Conservation (phyloP, 164 flowering plant genomes). For the Aristolochia fimbriata region DNA sequence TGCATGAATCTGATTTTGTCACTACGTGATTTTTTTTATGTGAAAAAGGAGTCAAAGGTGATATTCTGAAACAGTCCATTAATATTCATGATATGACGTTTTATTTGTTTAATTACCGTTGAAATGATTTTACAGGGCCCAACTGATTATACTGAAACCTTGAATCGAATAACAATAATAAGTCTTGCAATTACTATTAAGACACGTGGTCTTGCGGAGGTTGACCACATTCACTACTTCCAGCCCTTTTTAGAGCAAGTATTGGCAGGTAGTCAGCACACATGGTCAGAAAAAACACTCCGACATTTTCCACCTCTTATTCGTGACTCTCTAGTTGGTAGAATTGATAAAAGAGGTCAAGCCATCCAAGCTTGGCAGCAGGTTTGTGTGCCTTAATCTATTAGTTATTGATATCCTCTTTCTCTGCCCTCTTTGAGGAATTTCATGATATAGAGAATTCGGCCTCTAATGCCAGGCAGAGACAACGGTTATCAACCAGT, state of each 20-base stretch:
- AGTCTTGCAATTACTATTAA: constrained; percentile 89
- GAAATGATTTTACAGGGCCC: constrained; percentile 55
- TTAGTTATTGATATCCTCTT: not conserved
- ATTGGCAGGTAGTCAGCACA: constrained; percentile 74
- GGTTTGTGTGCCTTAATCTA: constrained; percentile 25
- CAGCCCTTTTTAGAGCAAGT: constrained; percentile 82
- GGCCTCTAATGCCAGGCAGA: constrained; percentile 53
- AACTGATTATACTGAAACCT: constrained; percentile 87
- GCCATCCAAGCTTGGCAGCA: constrained; percentile 97
- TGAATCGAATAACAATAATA: constrained; percentile 71
- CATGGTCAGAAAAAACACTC: constrained; percentile 94
- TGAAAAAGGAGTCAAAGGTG: constrained; percentile 95
- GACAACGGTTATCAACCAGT: constrained; percentile 80
- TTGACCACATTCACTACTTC: constrained; percentile 74
- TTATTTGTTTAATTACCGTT: not conserved
- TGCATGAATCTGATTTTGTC: constrained; percentile 93
- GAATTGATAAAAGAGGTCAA: constrained; percentile 68
- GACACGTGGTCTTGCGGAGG: constrained; percentile 92
- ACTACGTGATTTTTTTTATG: constrained; percentile 68
- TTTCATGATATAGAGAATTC: not conserved
- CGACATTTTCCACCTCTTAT: constrained; percentile 75
- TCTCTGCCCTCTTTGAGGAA: not conserved
- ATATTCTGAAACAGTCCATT: constrained; percentile 1
- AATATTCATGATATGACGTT: not conserved
- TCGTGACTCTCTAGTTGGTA: constrained; percentile 60